Conservation (phyloP, 306 rosid species). For the Vigna unguiculata region DNA sequence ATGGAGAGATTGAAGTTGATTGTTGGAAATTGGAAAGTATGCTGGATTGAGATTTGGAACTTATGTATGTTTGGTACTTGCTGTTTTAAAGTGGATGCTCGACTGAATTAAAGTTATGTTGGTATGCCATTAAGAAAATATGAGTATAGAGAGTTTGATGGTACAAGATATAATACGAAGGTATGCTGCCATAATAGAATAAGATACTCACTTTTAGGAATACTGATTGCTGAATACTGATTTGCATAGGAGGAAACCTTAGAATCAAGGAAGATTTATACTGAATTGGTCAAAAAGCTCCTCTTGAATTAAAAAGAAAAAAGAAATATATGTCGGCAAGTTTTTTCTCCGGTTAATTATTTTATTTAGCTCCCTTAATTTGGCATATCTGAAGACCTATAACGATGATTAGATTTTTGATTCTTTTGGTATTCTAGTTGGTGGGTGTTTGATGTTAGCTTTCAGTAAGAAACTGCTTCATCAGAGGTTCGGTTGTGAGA, state of each 20-base stretch:
- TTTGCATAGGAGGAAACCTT: neutral
- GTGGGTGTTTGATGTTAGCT: conserved; percentile 62
- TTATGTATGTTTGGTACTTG: neutral
- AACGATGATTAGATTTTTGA: neutral
- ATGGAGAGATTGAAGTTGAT: neutral
- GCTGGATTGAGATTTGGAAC: neutral
- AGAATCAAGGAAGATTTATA: neutral
- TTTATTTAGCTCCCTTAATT: neutral
- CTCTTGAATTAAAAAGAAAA: neutral
- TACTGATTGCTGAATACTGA: neutral
- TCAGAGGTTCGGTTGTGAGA: conserved; percentile 98
- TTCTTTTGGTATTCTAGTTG: neutral
- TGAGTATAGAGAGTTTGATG: conserved; percentile 1
- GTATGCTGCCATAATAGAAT: neutral
- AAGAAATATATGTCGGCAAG: neutral
- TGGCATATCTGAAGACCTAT: neutral
- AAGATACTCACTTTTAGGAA: neutral
- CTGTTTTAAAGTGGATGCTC: conserved; percentile 2
- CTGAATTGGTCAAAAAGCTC: neutral
- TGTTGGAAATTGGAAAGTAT: conserved; percentile 30
- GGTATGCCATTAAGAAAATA: conserved; percentile 5
- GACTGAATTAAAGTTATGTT: conserved; percentile 3
- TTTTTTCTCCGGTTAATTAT: conserved; percentile 2
- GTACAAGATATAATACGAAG: conserved; percentile 20
- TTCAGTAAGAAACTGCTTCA: conserved; percentile 98